phyloP scores from a whole-genome alignment of 2,329 filamentous ascomycete genomes.

The Aspergillus sp. region DNA sequence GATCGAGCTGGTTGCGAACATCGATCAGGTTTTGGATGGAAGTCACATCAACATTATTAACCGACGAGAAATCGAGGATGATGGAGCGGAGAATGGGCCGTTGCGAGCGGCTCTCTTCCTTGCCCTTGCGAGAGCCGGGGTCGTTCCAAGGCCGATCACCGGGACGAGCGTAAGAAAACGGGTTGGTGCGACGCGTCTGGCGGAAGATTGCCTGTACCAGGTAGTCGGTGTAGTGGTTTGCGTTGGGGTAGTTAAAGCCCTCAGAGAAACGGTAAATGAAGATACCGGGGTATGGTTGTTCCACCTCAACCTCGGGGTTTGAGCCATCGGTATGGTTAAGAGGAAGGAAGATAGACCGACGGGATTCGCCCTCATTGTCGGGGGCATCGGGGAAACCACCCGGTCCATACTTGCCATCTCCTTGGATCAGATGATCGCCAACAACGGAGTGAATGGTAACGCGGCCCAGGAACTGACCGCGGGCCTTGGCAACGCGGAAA shows the following conservation, averaged over 20 bases:
- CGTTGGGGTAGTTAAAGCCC: constrained; percentile 95
- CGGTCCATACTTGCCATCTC: constrained; percentile 63
- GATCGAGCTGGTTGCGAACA: constrained; percentile 88
- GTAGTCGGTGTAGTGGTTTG: constrained; percentile 82
- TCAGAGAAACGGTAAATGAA: constrained; percentile 96
- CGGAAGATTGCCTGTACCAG: constrained; percentile 68
- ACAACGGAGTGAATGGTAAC: constrained; percentile 83
- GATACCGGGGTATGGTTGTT: constrained; percentile 82
- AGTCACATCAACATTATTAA: constrained; percentile 92
- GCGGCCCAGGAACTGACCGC: constrained; percentile 79
- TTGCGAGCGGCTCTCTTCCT: constrained; percentile 51
- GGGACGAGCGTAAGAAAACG: constrained; percentile 62
- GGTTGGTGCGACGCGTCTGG: constrained; percentile 74
- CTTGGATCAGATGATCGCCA: constrained; percentile 70
- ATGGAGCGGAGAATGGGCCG: constrained; percentile 80
- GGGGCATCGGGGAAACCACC: constrained; percentile 39
- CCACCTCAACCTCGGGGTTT: constrained; percentile 78
- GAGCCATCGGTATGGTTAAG: constrained; percentile 85
- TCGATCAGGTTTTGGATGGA: constrained; percentile 92
- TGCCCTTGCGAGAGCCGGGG: constrained; percentile 68
- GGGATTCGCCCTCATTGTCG: constrained; percentile 49
- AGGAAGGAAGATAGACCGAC: constrained; percentile 82
- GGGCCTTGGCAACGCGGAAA: constrained; percentile 79
- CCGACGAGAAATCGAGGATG: constrained; percentile 88
- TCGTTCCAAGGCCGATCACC: constrained; percentile 96